These are phyloP conservation scores for Heliamphora exappendiculata DNA, from an alignment of 148 eudicot species.

Conservation along the genomic window DNA sequence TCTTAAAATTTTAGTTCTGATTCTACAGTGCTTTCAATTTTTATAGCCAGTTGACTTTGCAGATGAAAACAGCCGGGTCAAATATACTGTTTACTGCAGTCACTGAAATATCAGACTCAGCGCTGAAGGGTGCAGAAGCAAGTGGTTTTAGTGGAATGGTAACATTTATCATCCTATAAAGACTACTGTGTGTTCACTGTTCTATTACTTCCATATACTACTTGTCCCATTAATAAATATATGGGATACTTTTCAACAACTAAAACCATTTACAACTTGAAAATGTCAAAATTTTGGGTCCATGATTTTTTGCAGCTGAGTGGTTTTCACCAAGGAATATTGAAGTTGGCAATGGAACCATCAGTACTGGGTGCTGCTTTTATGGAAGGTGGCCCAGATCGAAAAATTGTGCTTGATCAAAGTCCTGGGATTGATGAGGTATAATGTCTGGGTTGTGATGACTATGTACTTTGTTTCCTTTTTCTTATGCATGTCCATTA, in stretches of 20 bases:
- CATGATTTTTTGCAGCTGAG: constrained; percentile 37
- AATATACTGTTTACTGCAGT: constrained; percentile 85
- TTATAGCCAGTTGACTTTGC: constrained; percentile 22
- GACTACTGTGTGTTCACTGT: background rate
- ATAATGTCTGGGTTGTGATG: background rate
- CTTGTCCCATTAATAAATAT: background rate
- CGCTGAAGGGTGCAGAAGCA: constrained; percentile 92
- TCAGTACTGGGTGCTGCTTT: constrained; percentile 82
- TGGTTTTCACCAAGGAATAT: constrained; percentile 94
- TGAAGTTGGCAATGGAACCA: constrained; percentile 96
- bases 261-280: background rate
- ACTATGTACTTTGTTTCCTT: background rate
- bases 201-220: background rate
- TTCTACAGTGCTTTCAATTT: constrained; percentile 14
- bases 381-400: constrained; percentile 96
- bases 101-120: constrained; percentile 90
- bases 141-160: constrained; percentile 97
- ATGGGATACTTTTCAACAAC: background rate
- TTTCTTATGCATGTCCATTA: background rate
- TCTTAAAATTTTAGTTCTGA: background rate
- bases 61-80: constrained; percentile 87
- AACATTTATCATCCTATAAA: background rate
- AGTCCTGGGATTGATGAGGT: constrained; percentile 99
- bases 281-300: background rate
- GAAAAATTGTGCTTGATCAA: constrained; percentile 80